Percentiles rank a stretch among this genome's conserved stretches.
These are phyloP conservation scores for Psilocybe sp. DNA, from an alignment of 768 basidiomycete species.

Conservation along the genomic window DNA sequence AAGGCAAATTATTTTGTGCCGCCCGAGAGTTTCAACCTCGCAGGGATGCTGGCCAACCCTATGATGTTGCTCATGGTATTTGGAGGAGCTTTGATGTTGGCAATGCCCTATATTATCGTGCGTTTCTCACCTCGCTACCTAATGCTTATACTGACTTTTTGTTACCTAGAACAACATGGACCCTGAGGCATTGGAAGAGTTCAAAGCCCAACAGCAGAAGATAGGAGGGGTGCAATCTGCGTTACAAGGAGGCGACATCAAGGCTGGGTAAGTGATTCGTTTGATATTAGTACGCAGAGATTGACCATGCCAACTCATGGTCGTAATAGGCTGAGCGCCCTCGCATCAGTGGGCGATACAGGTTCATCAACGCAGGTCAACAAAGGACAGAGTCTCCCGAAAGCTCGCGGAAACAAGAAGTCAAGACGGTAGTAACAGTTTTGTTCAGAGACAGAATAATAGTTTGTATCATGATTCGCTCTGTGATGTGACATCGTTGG, in stretches of 20 bases:
- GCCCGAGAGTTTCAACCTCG: slow-evolving; percentile 67
- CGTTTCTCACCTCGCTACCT: slow-evolving; percentile 5
- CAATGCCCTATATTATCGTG: slow-evolving; percentile 77
- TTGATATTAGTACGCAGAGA: background rate
- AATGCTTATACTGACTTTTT: slow-evolving; percentile 7
- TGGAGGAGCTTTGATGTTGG: slow-evolving; percentile 64
- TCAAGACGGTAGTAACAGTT: slow-evolving; percentile 27
- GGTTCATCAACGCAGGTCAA: slow-evolving; percentile 7
- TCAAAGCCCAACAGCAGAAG: slow-evolving; percentile 60
- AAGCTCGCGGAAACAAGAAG: slow-evolving; percentile 30
- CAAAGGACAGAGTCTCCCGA: slow-evolving; percentile 10
- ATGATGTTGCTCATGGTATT: slow-evolving; percentile 81
- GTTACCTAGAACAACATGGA: slow-evolving; percentile 68
- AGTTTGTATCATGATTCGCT: too few species aligned
- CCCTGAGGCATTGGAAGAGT: slow-evolving; percentile 62
- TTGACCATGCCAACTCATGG: background rate
- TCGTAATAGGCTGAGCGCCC: slow-evolving; percentile 13
- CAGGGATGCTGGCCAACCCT: slow-evolving; percentile 77
- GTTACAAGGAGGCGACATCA: slow-evolving; percentile 56
- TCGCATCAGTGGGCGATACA: slow-evolving; percentile 21
- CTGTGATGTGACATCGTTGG: too few species aligned
- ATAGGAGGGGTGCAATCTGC: slow-evolving; percentile 54
- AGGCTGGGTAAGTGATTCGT: slow-evolving; percentile 42
- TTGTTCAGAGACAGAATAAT: background rate
- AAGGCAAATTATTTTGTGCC: slow-evolving; percentile 67